Evolutionary conservation across 768 basidiomycete species (phyloP).

Genomic region (Myochromella boudieri): DNA sequence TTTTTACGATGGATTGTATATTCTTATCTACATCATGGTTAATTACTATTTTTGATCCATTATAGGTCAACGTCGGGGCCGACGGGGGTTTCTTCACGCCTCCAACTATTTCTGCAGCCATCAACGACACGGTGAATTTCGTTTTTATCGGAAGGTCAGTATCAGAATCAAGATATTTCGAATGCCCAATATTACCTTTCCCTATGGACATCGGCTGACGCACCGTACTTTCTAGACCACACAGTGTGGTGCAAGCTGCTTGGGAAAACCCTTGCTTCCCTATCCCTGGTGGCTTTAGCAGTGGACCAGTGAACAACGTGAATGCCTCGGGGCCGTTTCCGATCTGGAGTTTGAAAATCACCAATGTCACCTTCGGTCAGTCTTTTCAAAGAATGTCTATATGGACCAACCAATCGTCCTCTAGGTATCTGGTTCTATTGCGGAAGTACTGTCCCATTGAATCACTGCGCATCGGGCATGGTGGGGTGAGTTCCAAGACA

Average conservation of each 20-base stretch:
- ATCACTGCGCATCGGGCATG: slow-evolving; percentile 39
- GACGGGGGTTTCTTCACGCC: slow-evolving; percentile 42
- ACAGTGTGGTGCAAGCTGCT: slow-evolving; percentile 39
- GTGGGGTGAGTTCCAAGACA: slow-evolving; percentile 31
- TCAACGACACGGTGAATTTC: slow-evolving; percentile 37
- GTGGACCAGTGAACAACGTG: slow-evolving; percentile 26
- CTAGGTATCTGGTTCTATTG: slow-evolving; percentile 40
- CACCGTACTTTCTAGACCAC: slow-evolving; percentile 22
- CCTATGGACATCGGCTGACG: not conserved
- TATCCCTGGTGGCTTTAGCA: slow-evolving; percentile 40
- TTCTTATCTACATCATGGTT: not conserved
- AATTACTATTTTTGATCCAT: not conserved
- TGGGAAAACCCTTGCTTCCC: slow-evolving; percentile 38
- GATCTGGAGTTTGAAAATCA: slow-evolving; percentile 35
- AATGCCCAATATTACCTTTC: not conserved
- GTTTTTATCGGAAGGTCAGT: slow-evolving; percentile 38
- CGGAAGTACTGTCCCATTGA: slow-evolving; percentile 28
- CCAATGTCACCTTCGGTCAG: slow-evolving; percentile 29
- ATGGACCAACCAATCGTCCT: not conserved
- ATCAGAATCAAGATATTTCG: not conserved
- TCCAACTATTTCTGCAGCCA: slow-evolving; percentile 24
- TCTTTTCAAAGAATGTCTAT: not conserved
- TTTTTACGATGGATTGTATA: too few relatives aligned
- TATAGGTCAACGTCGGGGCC: slow-evolving; percentile 37
- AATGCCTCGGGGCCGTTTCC: slow-evolving; percentile 19